These are phyloP conservation scores for Aspergillus sp. DNA, from an alignment of 2,329 filamentous ascomycete genomes.

Conservation along the genomic window DNA sequence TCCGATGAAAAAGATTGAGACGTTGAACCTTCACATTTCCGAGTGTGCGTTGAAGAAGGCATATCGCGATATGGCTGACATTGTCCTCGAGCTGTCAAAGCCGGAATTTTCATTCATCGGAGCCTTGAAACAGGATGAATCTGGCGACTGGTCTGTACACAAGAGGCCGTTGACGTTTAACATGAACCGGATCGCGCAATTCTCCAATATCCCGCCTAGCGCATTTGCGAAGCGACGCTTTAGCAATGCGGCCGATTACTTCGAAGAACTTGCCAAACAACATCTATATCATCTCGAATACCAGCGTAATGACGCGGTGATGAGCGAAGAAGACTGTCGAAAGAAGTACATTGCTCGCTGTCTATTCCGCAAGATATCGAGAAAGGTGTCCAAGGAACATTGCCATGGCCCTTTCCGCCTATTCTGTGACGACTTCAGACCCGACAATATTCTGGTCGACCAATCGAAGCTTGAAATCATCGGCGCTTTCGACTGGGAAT, in stretches of 20 bases:
- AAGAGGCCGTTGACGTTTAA: conserved; percentile 19
- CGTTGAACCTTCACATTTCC: conserved; percentile 12
- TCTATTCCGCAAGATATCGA: conserved; percentile 1
- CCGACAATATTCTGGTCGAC: conserved; percentile 14
- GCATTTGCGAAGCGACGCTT: conserved; percentile 13
- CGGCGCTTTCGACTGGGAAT: conserved; percentile 19
- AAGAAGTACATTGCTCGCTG: conserved; percentile 1
- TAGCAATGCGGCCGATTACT: conserved; percentile 19
- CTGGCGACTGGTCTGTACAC: conserved; percentile 9
- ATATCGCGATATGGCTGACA: conserved; percentile 19
- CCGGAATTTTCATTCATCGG: conserved; percentile 20
- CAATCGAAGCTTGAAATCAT: conserved; percentile 7
- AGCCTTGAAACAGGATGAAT: conserved; percentile 10
- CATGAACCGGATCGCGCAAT: conserved; percentile 22
- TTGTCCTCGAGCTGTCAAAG: conserved; percentile 21
- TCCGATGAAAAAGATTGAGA: conserved; percentile 8
- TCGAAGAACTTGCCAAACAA: conserved; percentile 18
- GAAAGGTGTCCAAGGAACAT: conserved; percentile 1
- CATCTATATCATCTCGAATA: conserved; percentile 20
- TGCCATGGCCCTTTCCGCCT: conserved; percentile 18
- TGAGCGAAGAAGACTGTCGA: not conserved
- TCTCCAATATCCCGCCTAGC: conserved; percentile 13
- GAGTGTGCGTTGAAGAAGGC: conserved; percentile 13
- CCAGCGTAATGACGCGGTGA: conserved; percentile 22
- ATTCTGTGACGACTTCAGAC: conserved; percentile 18